Conservation (phyloP, 2,329 filamentous ascomycete species). For the Colletotrichum chrysophilum region DNA sequence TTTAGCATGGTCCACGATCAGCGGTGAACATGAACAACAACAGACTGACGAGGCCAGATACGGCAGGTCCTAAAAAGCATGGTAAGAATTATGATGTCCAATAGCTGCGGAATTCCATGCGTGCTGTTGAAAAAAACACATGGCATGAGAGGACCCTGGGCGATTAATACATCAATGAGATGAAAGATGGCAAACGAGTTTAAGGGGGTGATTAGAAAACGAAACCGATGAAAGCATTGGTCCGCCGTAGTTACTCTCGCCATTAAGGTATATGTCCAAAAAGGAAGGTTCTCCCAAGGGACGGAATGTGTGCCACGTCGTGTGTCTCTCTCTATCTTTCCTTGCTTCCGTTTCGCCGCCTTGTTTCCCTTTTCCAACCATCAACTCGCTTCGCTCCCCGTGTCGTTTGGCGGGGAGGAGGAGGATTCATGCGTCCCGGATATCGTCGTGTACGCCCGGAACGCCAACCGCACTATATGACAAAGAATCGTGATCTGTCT, state of each 20-base stretch:
- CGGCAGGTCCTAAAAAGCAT: neutral
- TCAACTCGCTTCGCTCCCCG: neutral
- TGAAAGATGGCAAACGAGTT: neutral
- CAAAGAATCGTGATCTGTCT: neutral
- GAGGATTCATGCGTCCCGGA: neutral
- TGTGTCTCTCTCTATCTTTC: neutral
- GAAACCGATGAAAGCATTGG: neutral
- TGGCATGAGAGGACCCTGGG: neutral
- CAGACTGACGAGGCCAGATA: neutral
- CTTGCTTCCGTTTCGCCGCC: neutral
- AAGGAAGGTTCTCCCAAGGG: neutral
- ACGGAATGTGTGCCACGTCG: neutral
- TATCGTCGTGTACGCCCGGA: conserved; percentile 18
- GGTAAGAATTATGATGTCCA: too few relatives aligned
- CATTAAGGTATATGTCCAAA: neutral
- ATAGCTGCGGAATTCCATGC: neutral
- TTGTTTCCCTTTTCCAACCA: neutral
- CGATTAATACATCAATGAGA: neutral
- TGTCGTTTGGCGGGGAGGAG: neutral
- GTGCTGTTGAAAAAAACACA: neutral
- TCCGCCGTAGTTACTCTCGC: neutral
- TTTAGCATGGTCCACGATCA: neutral
- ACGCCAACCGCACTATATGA: neutral
- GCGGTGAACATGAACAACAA: neutral
- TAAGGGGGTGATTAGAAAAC: neutral